These are phyloP conservation scores for Saccharomyces eubayanus DNA, from an alignment of 805 yeast species.

Conservation along the genomic window DNA sequence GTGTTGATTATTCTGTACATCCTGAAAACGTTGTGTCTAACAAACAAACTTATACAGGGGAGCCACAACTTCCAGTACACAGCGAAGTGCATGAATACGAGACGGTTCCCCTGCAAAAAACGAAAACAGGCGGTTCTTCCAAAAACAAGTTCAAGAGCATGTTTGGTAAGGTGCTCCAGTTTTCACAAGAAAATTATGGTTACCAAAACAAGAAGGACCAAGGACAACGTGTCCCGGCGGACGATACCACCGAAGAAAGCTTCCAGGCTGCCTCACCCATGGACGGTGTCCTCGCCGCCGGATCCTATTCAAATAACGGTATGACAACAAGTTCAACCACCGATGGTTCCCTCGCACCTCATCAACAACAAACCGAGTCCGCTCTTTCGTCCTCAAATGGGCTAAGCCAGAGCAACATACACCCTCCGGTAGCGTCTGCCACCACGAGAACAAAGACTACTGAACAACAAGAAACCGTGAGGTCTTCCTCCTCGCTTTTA, in stretches of 20 bases:
- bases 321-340: background rate
- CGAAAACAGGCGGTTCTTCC: background rate
- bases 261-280: background rate
- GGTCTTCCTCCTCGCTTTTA: background rate
- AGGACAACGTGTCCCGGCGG: background rate
- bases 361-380: background rate
- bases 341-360: background rate
- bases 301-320: background rate
- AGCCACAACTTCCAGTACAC: background rate
- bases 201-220: conserved; percentile 21
- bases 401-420: background rate
- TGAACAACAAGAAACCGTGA: background rate
- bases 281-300: background rate
- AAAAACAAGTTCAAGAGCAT: conserved; percentile 18
- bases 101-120: background rate
- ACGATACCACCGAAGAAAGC: background rate
- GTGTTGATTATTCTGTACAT: background rate
- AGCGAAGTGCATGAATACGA: background rate
- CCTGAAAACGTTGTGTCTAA: background rate
- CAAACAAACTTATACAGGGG: background rate
- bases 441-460: background rate
- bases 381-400: background rate
- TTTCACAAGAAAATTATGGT: conserved; percentile 30
- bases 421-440: background rate
- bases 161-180: conserved; percentile 26